Conservation (phyloP, 371 early-diverging fungal species). For the Apophysomyces trapeziformis region DNA sequence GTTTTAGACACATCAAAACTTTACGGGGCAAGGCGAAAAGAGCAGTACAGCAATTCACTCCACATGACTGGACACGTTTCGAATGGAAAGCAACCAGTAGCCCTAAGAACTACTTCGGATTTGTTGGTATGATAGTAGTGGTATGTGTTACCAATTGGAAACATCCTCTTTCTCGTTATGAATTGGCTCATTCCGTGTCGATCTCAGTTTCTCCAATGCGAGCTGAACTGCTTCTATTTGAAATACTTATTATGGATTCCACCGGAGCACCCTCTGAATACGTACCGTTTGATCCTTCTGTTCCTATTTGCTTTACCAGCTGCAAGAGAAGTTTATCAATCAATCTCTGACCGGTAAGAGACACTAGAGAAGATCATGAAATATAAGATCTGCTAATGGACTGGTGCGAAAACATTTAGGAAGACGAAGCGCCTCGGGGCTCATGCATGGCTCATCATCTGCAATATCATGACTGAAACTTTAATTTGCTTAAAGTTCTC, state of each 20-base stretch:
- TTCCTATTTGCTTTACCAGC: conserved; percentile 90
- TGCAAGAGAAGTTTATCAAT: conserved; percentile 90
- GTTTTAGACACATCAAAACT: conserved; percentile 82
- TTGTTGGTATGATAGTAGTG: conserved; percentile 62
- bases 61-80: conserved; percentile 92
- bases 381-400: too few relatives aligned
- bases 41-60: conserved; percentile 92
- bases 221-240: conserved; percentile 93
- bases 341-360: conserved; percentile 73
- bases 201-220: conserved; percentile 63
- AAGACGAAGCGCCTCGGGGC: conserved; percentile 80
- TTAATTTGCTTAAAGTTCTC: conserved; percentile 91
- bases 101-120: conserved; percentile 78
- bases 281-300: conserved; percentile 76
- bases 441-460: conserved; percentile 91
- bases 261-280: conserved; percentile 84
- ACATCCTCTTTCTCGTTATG: neutral
- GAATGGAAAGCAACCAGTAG: conserved; percentile 86
- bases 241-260: conserved; percentile 96
- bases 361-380: too few relatives aligned
- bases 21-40: conserved; percentile 86
- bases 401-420: conserved; percentile 19
- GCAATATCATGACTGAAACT: conserved; percentile 86
- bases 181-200: neutral
- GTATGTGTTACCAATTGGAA: conserved; percentile 34